Base-by-base conservation (phyloP, 1,284 basidiomycete genomes). In the Pyrrhoderma lamaoense region DNA sequence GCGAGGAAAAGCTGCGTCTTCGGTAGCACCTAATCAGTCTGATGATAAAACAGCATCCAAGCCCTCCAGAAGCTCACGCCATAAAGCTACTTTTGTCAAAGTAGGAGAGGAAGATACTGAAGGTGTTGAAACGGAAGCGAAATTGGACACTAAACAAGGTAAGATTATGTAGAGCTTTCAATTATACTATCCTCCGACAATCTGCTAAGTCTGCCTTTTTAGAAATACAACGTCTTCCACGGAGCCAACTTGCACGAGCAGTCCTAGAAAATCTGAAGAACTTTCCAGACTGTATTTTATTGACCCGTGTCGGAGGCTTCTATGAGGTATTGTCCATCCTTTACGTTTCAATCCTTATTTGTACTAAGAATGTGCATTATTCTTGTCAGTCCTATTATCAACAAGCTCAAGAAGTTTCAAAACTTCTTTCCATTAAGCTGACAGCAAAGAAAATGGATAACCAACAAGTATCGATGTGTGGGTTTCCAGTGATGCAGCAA, bases 291-390 rank as follows among this genome's bases (percentile, higher is more conserved):
- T 94, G 91, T 62, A 76, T 95, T 31, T 72, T 96, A 16, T 74
- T 97, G 4, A 96, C 93, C 2, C 80, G 91, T 51, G 92, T 96
- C 11, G 93, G 93, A 16, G 86, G 91, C 60, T 97, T 97, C 66
- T 97, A 94, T 65, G 93, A 97, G 76, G 93, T 91, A 63, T 11
- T 25, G 18, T 40, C 42, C 1, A 19, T 42, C 27, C 11, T 5
- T 8, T 16, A 40, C 8, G 38, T 37, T 31, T 5, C 19, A 16
- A 13, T 43, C 3, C 5, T 31, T 19, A 36, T 8, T 27, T 19
- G 22, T 23, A 49, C 23, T 38, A 19, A 5, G 27, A 14, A 35
- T 9, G 22, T n/a, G 42, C 8, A 34, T 45, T n/a, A 18, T 22
- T 19, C 16, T 40, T 8, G 25, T 0, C 57, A 95, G 92, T 93